Conservation (phyloP, 2,329 filamentous ascomycete species). For the Lachnellula suecica region DNA sequence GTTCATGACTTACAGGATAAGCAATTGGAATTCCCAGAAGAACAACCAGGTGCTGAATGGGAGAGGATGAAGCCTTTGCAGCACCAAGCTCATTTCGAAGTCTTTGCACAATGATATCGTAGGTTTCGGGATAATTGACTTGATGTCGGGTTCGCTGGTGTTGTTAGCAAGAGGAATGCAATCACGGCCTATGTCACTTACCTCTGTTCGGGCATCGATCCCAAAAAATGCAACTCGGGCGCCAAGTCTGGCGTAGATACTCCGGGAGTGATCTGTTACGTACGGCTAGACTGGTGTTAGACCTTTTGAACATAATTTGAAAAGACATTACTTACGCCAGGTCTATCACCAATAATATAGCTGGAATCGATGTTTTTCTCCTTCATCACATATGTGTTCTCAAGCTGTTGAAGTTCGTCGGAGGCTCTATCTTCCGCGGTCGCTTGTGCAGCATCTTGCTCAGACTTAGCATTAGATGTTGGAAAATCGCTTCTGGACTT, state of each 20-base stretch:
- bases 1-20: constrained; percentile 63
- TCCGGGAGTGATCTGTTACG: constrained; percentile 83
- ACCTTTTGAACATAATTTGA: not conserved
- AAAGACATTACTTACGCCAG: constrained; percentile 41
- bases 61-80: constrained; percentile 65
- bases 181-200: constrained; percentile 33
- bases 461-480: constrained; percentile 13
- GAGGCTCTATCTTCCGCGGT: constrained; percentile 56
- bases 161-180: constrained; percentile 29
- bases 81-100: constrained; percentile 70
- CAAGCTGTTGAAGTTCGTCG: constrained; percentile 68
- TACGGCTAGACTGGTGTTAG: constrained; percentile 61
- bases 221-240: constrained; percentile 82
- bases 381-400: constrained; percentile 70
- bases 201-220: constrained; percentile 87
- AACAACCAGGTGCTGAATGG: constrained; percentile 85
- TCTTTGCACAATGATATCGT: constrained; percentile 78
- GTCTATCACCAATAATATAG: constrained; percentile 62
- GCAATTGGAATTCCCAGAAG: constrained; percentile 85
- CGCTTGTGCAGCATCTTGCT: constrained; percentile 52
- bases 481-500: constrained; percentile 35
- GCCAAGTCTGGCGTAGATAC: constrained; percentile 81
- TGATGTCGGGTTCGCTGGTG: constrained; percentile 77
- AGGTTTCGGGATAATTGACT: constrained; percentile 92
- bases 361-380: constrained; percentile 61